A percentile compares a stretch with the other conserved stretches of the same genome.
Conservation (phyloP, 2,329 filamentous ascomycete species). For the Fusarium sulawesiense region DNA sequence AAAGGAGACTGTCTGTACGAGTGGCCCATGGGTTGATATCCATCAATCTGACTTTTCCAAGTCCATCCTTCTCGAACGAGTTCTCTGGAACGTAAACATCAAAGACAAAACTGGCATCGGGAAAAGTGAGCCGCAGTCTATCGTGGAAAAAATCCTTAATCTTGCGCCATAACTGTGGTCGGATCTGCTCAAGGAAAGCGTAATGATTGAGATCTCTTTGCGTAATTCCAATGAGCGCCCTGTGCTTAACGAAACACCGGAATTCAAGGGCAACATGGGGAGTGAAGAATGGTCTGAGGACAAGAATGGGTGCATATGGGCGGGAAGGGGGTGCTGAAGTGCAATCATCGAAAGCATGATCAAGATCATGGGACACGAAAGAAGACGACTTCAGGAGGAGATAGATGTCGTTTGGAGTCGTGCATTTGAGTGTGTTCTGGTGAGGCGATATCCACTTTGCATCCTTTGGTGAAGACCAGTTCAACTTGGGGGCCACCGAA, state of each 20-base stretch:
- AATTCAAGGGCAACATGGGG: conserved; percentile 94
- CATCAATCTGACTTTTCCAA: conserved; percentile 84
- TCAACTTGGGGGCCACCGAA: conserved; percentile 89
- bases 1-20: conserved; percentile 88
- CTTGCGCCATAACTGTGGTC: conserved; percentile 72
- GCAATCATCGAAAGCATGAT: conserved; percentile 88
- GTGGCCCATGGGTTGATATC: conserved; percentile 97
- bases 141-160: conserved; percentile 83
- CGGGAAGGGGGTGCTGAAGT: conserved; percentile 53
- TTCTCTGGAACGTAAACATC: conserved; percentile 89
- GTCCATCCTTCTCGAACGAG: conserved; percentile 64
- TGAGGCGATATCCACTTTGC: conserved; percentile 89
- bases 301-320: conserved; percentile 78
- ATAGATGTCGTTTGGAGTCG: conserved; percentile 89
- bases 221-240: conserved; percentile 82
- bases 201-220: conserved; percentile 94
- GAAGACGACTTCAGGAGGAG: conserved; percentile 93
- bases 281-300: conserved; percentile 88
- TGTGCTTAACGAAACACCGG: conserved; percentile 89
- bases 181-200: conserved; percentile 77
- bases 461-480: conserved; percentile 97
- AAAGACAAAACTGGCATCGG: conserved; percentile 86
- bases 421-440: conserved; percentile 92
- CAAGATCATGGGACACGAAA: conserved; percentile 93
- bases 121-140: conserved; percentile 80